A percentile compares a stretch with the other conserved stretches of the same genome.
phyloP scores from a whole-genome alignment of 2,329 filamentous ascomycete genomes.

The Gremmenia infestans region DNA sequence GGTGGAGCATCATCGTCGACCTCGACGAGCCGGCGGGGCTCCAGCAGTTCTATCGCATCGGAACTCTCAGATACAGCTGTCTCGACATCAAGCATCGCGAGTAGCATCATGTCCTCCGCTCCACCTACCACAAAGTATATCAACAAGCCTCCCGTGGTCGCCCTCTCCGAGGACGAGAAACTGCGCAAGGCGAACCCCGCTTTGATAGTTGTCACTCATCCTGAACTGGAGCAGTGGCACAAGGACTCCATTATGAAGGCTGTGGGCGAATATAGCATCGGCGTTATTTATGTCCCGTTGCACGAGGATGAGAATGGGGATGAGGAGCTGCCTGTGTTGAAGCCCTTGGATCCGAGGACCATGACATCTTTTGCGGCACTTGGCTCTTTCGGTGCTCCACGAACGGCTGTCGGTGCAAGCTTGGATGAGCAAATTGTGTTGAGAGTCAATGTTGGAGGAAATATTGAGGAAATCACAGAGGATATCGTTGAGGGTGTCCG shows the following conservation, averaged over 20 bases:
- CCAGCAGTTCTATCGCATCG: conserved; percentile 21
- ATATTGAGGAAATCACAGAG: conserved; percentile 21
- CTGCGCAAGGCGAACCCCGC: conserved; percentile 24
- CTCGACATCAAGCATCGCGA: not conserved
- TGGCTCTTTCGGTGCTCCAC: conserved; percentile 4
- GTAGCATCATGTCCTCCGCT: not conserved
- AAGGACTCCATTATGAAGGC: conserved; percentile 23
- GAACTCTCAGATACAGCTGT: conserved; percentile 1
- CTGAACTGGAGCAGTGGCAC: conserved; percentile 30
- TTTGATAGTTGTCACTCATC: conserved; percentile 31
- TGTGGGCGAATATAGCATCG: conserved; percentile 29
- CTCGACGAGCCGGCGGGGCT: conserved; percentile 26
- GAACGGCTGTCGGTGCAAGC: not conserved
- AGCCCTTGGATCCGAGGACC: conserved; percentile 26
- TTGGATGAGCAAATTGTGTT: conserved; percentile 26
- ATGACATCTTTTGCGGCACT: conserved; percentile 22
- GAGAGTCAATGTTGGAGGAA: conserved; percentile 16
- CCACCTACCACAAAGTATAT: conserved; percentile 2
- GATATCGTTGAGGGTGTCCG: conserved; percentile 21
- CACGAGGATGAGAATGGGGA: conserved; percentile 4
- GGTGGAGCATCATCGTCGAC: conserved; percentile 23
- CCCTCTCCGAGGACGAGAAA: conserved; percentile 18
- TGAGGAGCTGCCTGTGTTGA: conserved; percentile 24
- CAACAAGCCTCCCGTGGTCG: conserved; percentile 11
- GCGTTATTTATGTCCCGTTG: conserved; percentile 30